Percentiles rank a stretch among this genome's conserved stretches.
These are phyloP conservation scores for Fusarium zealandicum DNA, from an alignment of 2,329 filamentous ascomycete species.

Conservation along the genomic window DNA sequence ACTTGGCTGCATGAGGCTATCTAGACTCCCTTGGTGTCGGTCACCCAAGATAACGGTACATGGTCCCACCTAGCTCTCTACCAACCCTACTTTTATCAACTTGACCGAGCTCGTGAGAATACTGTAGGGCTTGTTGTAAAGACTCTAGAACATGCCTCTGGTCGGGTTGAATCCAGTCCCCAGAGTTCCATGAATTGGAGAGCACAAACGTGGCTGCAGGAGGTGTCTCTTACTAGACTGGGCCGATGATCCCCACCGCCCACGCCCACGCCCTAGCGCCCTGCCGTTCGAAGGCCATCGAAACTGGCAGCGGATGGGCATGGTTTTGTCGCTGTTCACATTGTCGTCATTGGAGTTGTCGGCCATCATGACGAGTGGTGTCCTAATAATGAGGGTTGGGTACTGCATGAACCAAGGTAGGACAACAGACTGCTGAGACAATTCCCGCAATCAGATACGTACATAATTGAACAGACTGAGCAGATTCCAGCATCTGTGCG, in stretches of 20 bases:
- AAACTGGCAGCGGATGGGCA: constrained; percentile 17
- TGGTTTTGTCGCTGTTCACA: constrained; percentile 8
- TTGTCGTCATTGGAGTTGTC: constrained; percentile 18
- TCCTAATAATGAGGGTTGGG: background rate
- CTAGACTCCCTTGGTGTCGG: constrained; percentile 26
- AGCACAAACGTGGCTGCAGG: constrained; percentile 28
- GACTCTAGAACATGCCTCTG: too few relatives aligned
- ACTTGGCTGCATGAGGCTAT: too few relatives aligned
- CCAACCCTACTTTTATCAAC: too few relatives aligned
- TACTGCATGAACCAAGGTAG: background rate
- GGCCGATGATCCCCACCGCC: constrained; percentile 32
- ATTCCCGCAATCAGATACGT: too few relatives aligned
- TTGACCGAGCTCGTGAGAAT: too few relatives aligned
- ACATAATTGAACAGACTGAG: background rate
- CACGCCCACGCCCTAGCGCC: constrained; percentile 34
- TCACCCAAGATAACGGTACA: constrained; percentile 27
- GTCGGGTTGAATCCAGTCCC: constrained; percentile 2
- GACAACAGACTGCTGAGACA: background rate
- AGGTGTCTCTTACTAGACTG: constrained; percentile 27
- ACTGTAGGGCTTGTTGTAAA: background rate
- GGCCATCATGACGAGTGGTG: background rate
- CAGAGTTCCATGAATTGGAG: too few relatives aligned
- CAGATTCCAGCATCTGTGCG: constrained; percentile 2
- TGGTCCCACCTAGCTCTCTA: constrained; percentile 12
- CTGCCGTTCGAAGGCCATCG: constrained; percentile 22